These are phyloP conservation scores for Lagenaria siceraria DNA, from an alignment of 306 rosid species.

Conservation along the genomic window DNA sequence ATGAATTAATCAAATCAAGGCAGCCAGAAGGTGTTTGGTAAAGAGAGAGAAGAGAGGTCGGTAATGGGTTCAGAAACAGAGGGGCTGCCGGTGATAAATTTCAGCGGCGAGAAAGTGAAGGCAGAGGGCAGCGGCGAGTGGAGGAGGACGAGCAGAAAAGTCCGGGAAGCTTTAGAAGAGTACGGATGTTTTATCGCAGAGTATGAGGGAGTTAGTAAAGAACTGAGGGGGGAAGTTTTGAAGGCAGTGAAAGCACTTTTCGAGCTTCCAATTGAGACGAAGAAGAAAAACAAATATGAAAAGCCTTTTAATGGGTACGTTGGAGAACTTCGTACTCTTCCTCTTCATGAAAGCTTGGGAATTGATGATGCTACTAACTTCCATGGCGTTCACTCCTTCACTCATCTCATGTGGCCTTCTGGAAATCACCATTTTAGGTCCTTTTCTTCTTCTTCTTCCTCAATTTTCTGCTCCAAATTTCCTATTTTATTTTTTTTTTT, in stretches of 20 bases:
- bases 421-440: constrained; percentile 35
- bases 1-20: too few relatives aligned
- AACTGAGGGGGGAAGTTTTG: constrained; percentile 7
- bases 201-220: constrained; percentile 9
- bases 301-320: constrained; percentile 38
- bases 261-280: constrained; percentile 27
- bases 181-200: constrained; percentile 27
- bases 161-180: constrained; percentile 28
- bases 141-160: constrained; percentile 14
- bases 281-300: constrained; percentile 31
- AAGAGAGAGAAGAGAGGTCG: too few relatives aligned
- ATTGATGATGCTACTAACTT: constrained; percentile 26
- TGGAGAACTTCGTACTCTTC: constrained; percentile 25
- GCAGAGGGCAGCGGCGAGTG: constrained; percentile 18
- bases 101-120: constrained; percentile 13
- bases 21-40: too few relatives aligned
- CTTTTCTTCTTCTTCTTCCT: neutral
- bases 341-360: constrained; percentile 45
- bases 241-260: constrained; percentile 16
- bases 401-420: constrained; percentile 30
- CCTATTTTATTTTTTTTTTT: too few relatives aligned
- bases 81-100: constrained; percentile 22
- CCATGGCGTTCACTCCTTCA: constrained; percentile 18
- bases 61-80: constrained; percentile 17
- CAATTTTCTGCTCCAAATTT: too few relatives aligned